These are phyloP conservation scores for Domatiomyces globalis DNA, from an alignment of 2,329 filamentous ascomycete species.

Conservation along the genomic window DNA sequence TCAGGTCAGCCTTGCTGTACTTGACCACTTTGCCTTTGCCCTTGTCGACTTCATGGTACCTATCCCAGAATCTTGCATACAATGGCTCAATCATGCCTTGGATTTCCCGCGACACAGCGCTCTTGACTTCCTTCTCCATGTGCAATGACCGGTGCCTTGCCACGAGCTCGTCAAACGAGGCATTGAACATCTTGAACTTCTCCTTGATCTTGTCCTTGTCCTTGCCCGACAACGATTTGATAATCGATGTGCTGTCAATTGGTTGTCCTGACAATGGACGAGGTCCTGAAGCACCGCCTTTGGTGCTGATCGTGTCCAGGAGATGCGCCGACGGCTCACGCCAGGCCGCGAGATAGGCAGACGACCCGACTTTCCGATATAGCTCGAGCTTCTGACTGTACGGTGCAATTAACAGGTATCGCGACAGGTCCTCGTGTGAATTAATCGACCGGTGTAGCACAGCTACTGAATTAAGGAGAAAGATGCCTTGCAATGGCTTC, in stretches of 20 bases:
- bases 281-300: slow-evolving; percentile 22
- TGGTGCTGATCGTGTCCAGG: slow-evolving; percentile 80
- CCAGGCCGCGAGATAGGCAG: slow-evolving; percentile 73
- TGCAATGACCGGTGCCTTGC: slow-evolving; percentile 64
- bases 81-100: slow-evolving; percentile 85
- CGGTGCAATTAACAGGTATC: slow-evolving; percentile 49
- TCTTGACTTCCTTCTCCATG: slow-evolving; percentile 84
- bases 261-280: slow-evolving; percentile 54
- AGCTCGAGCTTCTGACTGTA: slow-evolving; percentile 56
- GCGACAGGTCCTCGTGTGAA: slow-evolving; percentile 56
- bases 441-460: slow-evolving; percentile 74
- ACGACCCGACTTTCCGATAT: slow-evolving; percentile 77
- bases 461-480: slow-evolving; percentile 75
- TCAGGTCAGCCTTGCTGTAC: slow-evolving; percentile 77
- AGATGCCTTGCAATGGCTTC: slow-evolving; percentile 70
- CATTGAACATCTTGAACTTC: slow-evolving; percentile 88
- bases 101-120: slow-evolving; percentile 67
- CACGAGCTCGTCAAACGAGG: slow-evolving; percentile 78
- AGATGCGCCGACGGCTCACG: slow-evolving; percentile 73
- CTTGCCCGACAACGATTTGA: slow-evolving; percentile 72
- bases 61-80: slow-evolving; percentile 90
- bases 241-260: slow-evolving; percentile 64
- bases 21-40: slow-evolving; percentile 97
- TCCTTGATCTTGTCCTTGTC: slow-evolving; percentile 94
- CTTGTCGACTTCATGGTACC: slow-evolving; percentile 95